These are phyloP conservation scores for Ceratocystis cacaofunesta DNA, from an alignment of 2,329 filamentous ascomycete species.

Conservation along the genomic window DNA sequence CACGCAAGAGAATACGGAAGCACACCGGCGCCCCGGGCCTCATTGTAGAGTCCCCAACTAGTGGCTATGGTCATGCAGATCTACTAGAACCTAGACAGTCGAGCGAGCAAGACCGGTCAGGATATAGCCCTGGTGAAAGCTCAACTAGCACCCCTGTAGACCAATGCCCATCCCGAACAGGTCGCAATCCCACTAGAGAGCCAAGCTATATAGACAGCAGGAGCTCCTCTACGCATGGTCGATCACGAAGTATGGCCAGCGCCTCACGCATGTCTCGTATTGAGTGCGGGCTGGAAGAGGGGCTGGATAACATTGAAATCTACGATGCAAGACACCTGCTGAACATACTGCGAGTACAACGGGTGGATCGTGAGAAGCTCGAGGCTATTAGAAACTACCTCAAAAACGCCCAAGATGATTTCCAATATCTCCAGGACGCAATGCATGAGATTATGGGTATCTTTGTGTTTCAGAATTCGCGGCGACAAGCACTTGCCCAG, in stretches of 20 bases:
- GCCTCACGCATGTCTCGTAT: constrained; percentile 25
- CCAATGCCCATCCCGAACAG: constrained; percentile 2
- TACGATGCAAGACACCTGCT: constrained; percentile 55
- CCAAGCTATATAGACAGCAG: constrained; percentile 1
- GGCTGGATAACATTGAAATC: constrained; percentile 32
- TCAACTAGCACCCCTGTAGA: not conserved
- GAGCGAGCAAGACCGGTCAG: not conserved
- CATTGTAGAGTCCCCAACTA: constrained; percentile 1
- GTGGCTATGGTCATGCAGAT: constrained; percentile 1
- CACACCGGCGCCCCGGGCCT: constrained; percentile 28
- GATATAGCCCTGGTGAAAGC: not conserved
- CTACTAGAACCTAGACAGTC: not conserved
- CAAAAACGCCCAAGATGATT: constrained; percentile 42
- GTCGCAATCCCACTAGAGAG: not conserved
- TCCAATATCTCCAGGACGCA: constrained; percentile 57
- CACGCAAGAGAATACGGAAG: constrained; percentile 59
- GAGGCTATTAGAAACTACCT: constrained; percentile 71
- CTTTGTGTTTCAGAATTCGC: constrained; percentile 80
- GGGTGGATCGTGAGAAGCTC: constrained; percentile 84
- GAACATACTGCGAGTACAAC: constrained; percentile 48
- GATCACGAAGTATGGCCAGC: constrained; percentile 11
- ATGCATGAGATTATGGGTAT: constrained; percentile 77
- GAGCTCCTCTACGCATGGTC: not conserved
- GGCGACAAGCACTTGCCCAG: constrained; percentile 57
- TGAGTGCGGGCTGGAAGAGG: constrained; percentile 36